A percentile compares a stretch with the other conserved stretches of the same genome.
Evolutionary conservation across 164 flowering plant genomes (phyloP).

Genomic region (Cinnamomum micranthum): DNA sequence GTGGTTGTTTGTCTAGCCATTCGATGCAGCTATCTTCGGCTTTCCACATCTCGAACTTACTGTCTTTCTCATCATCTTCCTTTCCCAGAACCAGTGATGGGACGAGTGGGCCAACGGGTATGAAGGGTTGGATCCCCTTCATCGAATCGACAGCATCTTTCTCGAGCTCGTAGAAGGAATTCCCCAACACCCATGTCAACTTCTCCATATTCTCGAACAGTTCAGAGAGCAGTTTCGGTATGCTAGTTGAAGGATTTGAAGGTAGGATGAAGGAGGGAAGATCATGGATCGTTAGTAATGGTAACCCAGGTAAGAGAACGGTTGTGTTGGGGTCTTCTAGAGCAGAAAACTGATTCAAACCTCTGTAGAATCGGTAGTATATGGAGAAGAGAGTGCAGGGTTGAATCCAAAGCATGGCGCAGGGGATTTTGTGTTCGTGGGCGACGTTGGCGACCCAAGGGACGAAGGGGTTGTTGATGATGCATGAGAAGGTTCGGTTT

Average conservation of each 20-base stretch:
- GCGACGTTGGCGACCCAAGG: constrained; percentile 75
- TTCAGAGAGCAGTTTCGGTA: constrained; percentile 32
- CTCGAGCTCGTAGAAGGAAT: constrained; percentile 69
- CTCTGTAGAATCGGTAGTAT: constrained; percentile 43
- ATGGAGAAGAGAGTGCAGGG: constrained; percentile 48
- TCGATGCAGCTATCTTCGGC: constrained; percentile 36
- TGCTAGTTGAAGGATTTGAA: constrained; percentile 21
- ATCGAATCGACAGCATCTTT: constrained; percentile 36
- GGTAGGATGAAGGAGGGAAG: constrained; percentile 68
- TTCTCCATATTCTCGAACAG: constrained; percentile 52
- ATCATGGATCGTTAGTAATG: constrained; percentile 48
- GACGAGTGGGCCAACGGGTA: constrained; percentile 61
- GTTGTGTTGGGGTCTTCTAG: not conserved
- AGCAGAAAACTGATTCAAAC: not conserved
- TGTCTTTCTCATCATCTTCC: constrained; percentile 17
- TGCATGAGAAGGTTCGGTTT: not conserved
- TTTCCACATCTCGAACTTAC: constrained; percentile 26
- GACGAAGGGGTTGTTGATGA: constrained; percentile 58
- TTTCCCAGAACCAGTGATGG: constrained; percentile 10
- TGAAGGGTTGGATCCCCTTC: constrained; percentile 39
- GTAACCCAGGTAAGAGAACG: constrained; percentile 55
- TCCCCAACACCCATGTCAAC: constrained; percentile 50
- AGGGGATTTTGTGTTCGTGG: constrained; percentile 35
- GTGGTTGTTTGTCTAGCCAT: constrained; percentile 48
- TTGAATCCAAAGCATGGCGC: constrained; percentile 66